phyloP scores from a whole-genome alignment of 306 rosid genomes.

The Lathyrus tuberosus region DNA sequence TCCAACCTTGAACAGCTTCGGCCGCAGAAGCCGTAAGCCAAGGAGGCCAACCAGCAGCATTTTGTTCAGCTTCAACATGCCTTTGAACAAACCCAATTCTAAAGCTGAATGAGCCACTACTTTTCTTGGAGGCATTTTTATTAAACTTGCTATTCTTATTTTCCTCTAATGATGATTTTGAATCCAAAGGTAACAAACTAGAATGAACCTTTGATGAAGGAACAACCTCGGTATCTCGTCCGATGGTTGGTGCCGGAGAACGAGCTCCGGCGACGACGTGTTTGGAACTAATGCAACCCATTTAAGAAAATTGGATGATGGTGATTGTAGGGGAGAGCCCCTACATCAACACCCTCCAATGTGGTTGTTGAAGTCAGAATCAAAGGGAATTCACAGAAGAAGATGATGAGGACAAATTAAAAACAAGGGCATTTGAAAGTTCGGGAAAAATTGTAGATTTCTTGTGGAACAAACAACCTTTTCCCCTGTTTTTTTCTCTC shows the following conservation, averaged over 20 bases:
- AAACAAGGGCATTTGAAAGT: conserved; percentile 32
- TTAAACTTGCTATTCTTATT: conserved; percentile 41
- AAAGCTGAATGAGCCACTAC: conserved; percentile 55
- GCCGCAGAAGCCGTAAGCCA: conserved; percentile 84
- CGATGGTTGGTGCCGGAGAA: background rate
- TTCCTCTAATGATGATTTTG: conserved; percentile 47
- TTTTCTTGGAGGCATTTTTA: conserved; percentile 49
- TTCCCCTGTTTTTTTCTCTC: conserved; percentile 19
- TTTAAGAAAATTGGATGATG: conserved; percentile 55
- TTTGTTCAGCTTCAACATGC: conserved; percentile 71
- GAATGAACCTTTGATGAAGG: conserved; percentile 35
- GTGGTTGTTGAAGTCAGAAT: conserved; percentile 30
- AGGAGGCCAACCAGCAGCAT: conserved; percentile 99
- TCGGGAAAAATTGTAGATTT: conserved; percentile 12
- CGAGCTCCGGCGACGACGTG: conserved; percentile 23
- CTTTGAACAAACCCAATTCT: conserved; percentile 55
- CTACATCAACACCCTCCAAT: conserved; percentile 54
- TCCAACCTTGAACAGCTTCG: conserved; percentile 92
- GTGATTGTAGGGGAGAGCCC: conserved; percentile 51
- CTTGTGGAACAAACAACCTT: conserved; percentile 18
- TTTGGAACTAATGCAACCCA: conserved; percentile 96
- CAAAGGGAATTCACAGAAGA: conserved; percentile 18
- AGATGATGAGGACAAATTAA: conserved; percentile 22
- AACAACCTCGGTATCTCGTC: background rate
- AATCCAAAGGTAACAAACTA: conserved; percentile 12